These are phyloP conservation scores for Citrus mangshanensis DNA, from an alignment of 345 rosid species.

Conservation along the genomic window DNA sequence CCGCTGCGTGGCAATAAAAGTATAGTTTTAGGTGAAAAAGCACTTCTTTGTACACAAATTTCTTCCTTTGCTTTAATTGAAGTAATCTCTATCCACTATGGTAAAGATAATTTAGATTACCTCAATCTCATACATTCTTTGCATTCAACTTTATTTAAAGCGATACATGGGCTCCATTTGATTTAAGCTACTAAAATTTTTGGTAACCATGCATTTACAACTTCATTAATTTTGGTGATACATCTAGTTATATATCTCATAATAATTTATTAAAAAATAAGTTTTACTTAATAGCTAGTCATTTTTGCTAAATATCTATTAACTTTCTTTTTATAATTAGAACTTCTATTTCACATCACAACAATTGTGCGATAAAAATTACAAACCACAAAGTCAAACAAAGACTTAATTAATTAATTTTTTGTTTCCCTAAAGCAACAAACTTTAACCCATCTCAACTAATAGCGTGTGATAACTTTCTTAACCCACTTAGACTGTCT, in stretches of 20 bases:
- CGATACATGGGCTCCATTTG: neutral
- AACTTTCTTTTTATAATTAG: too few relatives aligned
- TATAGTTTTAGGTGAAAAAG: conserved; percentile 12
- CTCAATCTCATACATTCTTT: neutral
- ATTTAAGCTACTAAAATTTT: neutral
- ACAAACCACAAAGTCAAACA: too few relatives aligned
- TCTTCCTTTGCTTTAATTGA: neutral
- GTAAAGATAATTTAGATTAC: neutral
- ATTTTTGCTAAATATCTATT: too few relatives aligned
- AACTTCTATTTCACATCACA: too few relatives aligned
- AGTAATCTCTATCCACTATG: neutral
- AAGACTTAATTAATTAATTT: too few relatives aligned
- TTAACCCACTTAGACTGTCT: neutral
- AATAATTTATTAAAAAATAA: too few relatives aligned
- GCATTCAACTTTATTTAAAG: neutral
- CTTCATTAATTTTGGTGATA: too few relatives aligned
- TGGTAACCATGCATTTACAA: neutral
- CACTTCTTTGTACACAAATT: neutral
- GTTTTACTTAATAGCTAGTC: too few relatives aligned
- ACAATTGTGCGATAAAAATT: too few relatives aligned
- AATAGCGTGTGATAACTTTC: neutral
- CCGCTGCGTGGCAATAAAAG: neutral
- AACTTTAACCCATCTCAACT: too few relatives aligned
- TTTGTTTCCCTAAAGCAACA: too few relatives aligned
- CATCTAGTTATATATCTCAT: too few relatives aligned